Evolutionary conservation across 2,329 filamentous ascomycete genomes (phyloP).

Genomic region (Zalaria obscura): DNA sequence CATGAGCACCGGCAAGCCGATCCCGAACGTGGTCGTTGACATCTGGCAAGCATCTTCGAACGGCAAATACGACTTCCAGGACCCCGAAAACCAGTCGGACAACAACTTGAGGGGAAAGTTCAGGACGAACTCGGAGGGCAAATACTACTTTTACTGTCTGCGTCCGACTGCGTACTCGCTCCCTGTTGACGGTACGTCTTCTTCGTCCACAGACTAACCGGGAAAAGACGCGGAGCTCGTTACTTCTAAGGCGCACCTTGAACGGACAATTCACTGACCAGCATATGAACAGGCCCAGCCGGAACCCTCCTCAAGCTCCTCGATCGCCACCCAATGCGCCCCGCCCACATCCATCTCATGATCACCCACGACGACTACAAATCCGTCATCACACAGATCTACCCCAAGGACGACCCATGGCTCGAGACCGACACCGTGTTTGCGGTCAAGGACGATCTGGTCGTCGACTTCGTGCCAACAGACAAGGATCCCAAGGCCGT

Average conservation of each 20-base stretch:
- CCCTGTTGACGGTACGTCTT: conserved; percentile 33
- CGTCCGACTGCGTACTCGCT: conserved; percentile 36
- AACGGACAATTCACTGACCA: too few relatives aligned
- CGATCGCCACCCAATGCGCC: conserved; percentile 46
- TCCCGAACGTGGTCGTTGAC: conserved; percentile 54
- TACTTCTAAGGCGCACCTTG: too few relatives aligned
- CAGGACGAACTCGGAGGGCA: conserved; percentile 48
- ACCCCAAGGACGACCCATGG: conserved; percentile 44
- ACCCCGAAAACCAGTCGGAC: conserved; percentile 48
- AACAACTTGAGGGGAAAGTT: conserved; percentile 64
- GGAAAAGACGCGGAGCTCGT: too few relatives aligned
- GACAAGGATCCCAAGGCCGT: conserved; percentile 35
- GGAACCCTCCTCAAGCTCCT: conserved; percentile 43
- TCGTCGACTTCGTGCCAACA: conserved; percentile 42
- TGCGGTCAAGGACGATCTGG: conserved; percentile 46
- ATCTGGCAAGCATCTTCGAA: conserved; percentile 73
- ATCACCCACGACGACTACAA: conserved; percentile 40
- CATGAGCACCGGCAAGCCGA: conserved; percentile 46
- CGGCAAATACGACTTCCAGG: conserved; percentile 54
- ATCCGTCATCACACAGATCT: conserved; percentile 43
- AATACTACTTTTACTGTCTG: conserved; percentile 37
- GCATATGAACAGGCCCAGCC: conserved; percentile 23
- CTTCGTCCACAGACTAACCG: neutral
- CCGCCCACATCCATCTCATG: conserved; percentile 50
- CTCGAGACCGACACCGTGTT: conserved; percentile 46